A percentile compares a stretch with the other conserved stretches of the same genome.
Evolutionary conservation across 805 yeast species (phyloP).

Genomic region (Zygosaccharomyces lentus): DNA sequence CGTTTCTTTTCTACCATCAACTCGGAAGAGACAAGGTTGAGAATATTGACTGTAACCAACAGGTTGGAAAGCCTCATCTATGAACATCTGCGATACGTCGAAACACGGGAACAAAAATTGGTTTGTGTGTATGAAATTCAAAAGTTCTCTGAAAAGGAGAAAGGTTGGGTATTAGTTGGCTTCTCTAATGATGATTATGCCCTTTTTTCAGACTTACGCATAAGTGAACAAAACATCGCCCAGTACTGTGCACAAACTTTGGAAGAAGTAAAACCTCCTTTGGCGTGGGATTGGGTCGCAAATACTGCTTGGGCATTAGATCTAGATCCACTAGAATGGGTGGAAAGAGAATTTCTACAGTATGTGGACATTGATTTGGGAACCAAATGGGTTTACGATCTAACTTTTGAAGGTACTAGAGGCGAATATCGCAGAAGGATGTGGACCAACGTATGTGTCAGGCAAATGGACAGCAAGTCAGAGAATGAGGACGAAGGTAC

Average conservation of each 20-base stretch:
- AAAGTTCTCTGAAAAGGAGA: slow-evolving; percentile 42
- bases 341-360: slow-evolving; percentile 46
- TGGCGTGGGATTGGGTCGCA: slow-evolving; percentile 49
- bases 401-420: slow-evolving; percentile 30
- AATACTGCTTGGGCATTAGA: slow-evolving; percentile 63
- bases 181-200: slow-evolving; percentile 53
- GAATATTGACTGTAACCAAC: slow-evolving; percentile 46
- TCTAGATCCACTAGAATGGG: slow-evolving; percentile 62
- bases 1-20: slow-evolving; percentile 44
- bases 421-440: slow-evolving; percentile 55
- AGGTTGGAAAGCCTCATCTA: slow-evolving; percentile 43
- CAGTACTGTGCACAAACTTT: slow-evolving; percentile 19
- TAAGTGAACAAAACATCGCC: slow-evolving; percentile 25
- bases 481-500: slow-evolving; percentile 5
- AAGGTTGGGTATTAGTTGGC: slow-evolving; percentile 63
- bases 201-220: slow-evolving; percentile 42
- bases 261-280: slow-evolving; percentile 50
- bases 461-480: slow-evolving; percentile 20
- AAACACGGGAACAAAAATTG: slow-evolving; percentile 44
- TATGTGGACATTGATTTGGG: slow-evolving; percentile 61
- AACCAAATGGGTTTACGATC: slow-evolving; percentile 84
- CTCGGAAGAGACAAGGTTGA: slow-evolving; percentile 62
- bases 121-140: slow-evolving; percentile 71
- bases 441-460: slow-evolving; percentile 49
- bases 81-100: slow-evolving; percentile 38